Evolutionary conservation across 1,139 yeast species (phyloP).

Genomic region (Geotrichum australiense): DNA sequence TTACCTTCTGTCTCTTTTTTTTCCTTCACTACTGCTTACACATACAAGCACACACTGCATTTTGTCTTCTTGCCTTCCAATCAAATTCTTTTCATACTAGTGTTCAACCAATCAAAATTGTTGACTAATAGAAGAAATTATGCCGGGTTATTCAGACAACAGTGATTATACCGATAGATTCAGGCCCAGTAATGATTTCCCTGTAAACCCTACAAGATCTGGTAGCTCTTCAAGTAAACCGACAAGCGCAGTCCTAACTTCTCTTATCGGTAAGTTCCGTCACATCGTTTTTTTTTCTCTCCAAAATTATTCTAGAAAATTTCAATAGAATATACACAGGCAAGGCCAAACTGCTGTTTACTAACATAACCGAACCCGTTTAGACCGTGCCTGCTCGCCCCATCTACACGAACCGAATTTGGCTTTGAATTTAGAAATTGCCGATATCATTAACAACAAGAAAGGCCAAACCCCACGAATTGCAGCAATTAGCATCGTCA

Average conservation of each 20-base stretch:
- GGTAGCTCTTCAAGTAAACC: conserved; percentile 19
- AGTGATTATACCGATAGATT: conserved; percentile 35
- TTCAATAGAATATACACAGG: conserved; percentile 32
- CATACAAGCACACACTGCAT: background rate
- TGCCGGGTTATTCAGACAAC: conserved; percentile 17
- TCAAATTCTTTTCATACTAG: background rate
- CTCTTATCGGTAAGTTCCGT: conserved; percentile 26
- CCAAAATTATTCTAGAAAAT: conserved; percentile 50
- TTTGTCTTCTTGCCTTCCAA: background rate
- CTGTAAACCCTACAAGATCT: conserved; percentile 18
- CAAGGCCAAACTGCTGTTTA: background rate
- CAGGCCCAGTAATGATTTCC: conserved; percentile 31
- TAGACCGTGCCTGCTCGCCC: conserved; percentile 84
- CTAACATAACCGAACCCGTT: background rate
- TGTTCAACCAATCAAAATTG: too few relatives aligned
- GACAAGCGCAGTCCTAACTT: conserved; percentile 22
- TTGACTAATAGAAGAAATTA: too few relatives aligned
- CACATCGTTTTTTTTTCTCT: conserved; percentile 1
- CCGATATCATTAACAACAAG: conserved; percentile 87
- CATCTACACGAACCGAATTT: conserved; percentile 81
- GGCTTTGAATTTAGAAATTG: conserved; percentile 81
- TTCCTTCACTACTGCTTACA: background rate
- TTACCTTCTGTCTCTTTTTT: background rate
- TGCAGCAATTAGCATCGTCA: conserved; percentile 87
- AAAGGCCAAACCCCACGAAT: conserved; percentile 90